Evolutionary conservation across 441 rosid species (phyloP).

Genomic region (Brassica balearica): DNA sequence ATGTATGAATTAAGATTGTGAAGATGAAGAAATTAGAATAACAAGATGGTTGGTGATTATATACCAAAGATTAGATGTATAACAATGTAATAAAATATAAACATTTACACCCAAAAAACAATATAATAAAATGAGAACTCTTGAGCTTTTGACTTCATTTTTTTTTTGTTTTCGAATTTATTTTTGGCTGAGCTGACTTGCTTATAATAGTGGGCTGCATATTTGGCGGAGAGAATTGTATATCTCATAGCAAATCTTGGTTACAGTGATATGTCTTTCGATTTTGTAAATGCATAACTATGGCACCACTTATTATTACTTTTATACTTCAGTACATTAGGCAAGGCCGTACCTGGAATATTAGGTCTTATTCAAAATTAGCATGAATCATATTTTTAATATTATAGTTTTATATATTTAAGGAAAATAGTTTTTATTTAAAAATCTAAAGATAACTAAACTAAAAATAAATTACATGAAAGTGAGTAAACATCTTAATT

Average conservation of each 20-base stretch:
- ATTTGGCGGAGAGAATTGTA: conserved; percentile 34
- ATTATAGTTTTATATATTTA: conserved; percentile 1
- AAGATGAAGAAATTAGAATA: conserved; percentile 28
- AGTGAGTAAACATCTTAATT: neutral
- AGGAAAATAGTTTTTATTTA: neutral
- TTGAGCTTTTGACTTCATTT: too few species aligned
- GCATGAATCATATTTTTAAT: neutral
- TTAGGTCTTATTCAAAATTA: conserved; percentile 1
- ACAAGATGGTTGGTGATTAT: conserved; percentile 40
- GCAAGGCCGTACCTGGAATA: neutral
- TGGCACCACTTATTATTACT: neutral
- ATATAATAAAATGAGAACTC: too few species aligned
- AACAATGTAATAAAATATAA: neutral
- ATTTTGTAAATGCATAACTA: neutral
- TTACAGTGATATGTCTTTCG: neutral
- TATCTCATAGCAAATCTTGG: neutral
- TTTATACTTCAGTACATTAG: neutral
- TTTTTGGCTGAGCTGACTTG: conserved; percentile 37
- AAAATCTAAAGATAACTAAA: neutral
- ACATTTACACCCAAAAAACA: too few species aligned
- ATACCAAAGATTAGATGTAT: conserved; percentile 22
- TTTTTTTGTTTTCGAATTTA: neutral
- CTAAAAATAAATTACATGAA: neutral
- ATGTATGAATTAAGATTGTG: conserved; percentile 31
- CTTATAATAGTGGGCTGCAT: conserved; percentile 40